Base-by-base conservation (phyloP, 768 basidiomycete species). In the Russula olivacea region DNA sequence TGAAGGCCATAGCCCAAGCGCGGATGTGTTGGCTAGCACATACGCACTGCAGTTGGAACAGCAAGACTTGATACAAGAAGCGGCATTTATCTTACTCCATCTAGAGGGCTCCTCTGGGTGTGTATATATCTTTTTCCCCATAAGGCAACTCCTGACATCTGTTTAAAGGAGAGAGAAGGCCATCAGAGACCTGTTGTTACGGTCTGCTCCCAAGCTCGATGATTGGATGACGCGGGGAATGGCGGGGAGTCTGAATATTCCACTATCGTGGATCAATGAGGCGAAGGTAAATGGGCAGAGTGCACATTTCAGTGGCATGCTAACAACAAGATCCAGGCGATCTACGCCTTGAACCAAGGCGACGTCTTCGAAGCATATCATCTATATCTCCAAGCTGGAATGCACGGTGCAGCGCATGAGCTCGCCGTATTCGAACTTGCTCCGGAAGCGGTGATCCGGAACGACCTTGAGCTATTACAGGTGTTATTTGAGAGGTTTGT, bases 31-130 rank as follows among this genome's bases (percentile, higher is more conserved):
- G 30, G 87, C 93, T 9, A 87, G 84, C 65, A 84, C 82, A 59
- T 99, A 96, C 71, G 95, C 95, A 0, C 79, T 83, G 54, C 91
- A 97, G 72, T 75, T 99, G 65, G 96, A 98, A 75, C 79, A 80
- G 56, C 75, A 83, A 61, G 93, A 87, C 19, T 79, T 88, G 80
- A 81, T 95, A 68, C 87, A 91, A 69, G 90, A 93, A 74, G 89
- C 93, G 5, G 81, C 83, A 3, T 98, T 98, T 70, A 91, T 98
- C 4, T 76, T 97, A 61, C 76, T 98, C 59, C 94, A 98, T 72
- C 76, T 98, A 11, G 91, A 96, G 71, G 84, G 87, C 23, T 80
- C 86, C 19, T 78, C 79, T 25, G 88, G 91, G 95, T 95, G n/a
- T n/a, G 65, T 68, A 10, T 69, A 88, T 72, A 12, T 47, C 58